These are phyloP conservation scores for Eucalyptus cloeziana DNA, from an alignment of 345 rosid genomes.

Conservation along the genomic window DNA sequence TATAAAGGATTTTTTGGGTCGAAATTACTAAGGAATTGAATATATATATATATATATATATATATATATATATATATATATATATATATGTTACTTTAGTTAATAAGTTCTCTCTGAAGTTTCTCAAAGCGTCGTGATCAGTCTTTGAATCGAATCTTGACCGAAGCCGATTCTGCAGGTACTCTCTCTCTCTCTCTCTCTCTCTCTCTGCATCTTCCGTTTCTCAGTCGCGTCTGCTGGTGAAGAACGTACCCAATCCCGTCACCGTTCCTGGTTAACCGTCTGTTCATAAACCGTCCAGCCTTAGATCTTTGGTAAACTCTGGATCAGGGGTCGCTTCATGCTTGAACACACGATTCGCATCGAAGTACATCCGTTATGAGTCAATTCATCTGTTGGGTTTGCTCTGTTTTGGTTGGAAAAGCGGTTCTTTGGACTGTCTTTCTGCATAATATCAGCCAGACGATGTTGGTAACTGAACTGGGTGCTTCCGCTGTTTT, in stretches of 20 bases:
- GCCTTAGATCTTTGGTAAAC: background rate
- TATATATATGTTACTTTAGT: background rate
- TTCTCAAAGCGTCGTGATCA: background rate
- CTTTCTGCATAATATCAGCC: background rate
- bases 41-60: background rate
- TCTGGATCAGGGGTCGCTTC: background rate
- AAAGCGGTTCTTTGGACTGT: background rate
- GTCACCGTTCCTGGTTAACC: background rate
- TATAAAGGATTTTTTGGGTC: background rate
- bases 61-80: too few relatives aligned
- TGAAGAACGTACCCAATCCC: background rate
- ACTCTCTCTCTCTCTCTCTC: background rate
- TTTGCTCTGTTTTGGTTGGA: background rate
- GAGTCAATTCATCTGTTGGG: background rate
- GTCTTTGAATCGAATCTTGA: background rate
- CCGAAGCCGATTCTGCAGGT: background rate
- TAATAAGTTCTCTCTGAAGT: background rate
- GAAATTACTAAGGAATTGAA: background rate
- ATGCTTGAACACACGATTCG: background rate
- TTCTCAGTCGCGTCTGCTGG: background rate
- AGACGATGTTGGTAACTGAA: background rate
- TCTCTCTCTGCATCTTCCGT: background rate
- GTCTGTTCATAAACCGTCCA: background rate
- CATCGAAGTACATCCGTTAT: background rate
- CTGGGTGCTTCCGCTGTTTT: background rate